phyloP scores from a whole-genome alignment of 164 flowering plant genomes.

The Tetrastigma voinierianum region DNA sequence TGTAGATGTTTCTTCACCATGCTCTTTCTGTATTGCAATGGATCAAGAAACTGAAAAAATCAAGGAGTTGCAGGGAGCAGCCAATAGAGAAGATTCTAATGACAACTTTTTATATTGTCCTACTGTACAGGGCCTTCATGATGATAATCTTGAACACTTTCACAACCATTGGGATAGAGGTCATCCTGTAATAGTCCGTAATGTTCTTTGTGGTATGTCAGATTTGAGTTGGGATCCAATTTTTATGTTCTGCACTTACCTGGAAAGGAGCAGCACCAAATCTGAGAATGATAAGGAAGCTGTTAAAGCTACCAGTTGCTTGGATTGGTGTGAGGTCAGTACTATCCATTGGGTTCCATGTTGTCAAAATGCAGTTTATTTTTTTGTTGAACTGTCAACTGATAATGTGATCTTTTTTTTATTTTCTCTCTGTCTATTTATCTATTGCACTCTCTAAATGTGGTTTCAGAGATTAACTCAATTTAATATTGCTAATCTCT shows the following conservation, averaged over 20 bases:
- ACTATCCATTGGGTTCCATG: background rate
- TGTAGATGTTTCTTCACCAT: conserved; percentile 34
- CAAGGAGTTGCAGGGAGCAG: conserved; percentile 32
- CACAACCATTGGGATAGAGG: conserved; percentile 74
- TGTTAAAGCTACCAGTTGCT: conserved; percentile 34
- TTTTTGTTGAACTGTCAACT: background rate
- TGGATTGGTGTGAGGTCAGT: conserved; percentile 81
- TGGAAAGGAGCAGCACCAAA: conserved; percentile 30
- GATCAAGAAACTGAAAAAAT: conserved; percentile 23
- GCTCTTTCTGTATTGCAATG: conserved; percentile 41
- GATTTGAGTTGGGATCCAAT: conserved; percentile 70
- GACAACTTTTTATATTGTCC: conserved; percentile 66
- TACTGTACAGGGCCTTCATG: conserved; percentile 31
- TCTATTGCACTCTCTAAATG: background rate
- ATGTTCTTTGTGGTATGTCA: conserved; percentile 39
- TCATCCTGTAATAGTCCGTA: conserved; percentile 70
- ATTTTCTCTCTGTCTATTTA: background rate
- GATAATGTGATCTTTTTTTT: background rate
- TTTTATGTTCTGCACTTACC: conserved; percentile 47
- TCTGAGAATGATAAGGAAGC: conserved; percentile 22
- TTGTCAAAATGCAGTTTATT: background rate
- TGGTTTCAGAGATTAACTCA: too few species aligned
- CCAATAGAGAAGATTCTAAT: conserved; percentile 40
- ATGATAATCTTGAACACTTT: conserved; percentile 59
- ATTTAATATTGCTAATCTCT: too few species aligned